Percentiles rank a stretch among this genome's conserved stretches.
Conservation (phyloP, 352 stramenopile species). For the Phytopythium helicoides region DNA sequence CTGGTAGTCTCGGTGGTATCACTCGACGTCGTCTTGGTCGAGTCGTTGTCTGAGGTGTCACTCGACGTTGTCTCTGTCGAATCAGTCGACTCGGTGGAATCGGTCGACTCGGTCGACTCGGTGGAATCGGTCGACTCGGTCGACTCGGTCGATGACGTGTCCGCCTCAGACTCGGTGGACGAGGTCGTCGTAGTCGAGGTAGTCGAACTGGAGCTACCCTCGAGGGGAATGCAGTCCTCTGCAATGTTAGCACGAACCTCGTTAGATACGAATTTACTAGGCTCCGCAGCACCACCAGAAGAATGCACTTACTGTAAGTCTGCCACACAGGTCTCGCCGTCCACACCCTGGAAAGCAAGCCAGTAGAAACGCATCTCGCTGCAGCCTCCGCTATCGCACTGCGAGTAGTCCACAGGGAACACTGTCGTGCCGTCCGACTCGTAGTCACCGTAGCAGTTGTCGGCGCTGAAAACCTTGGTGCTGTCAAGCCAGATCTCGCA, state of each 20-base stretch:
- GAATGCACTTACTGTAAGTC: conserved; percentile 29
- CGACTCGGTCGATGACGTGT: too few relatives aligned
- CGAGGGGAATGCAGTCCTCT: conserved; percentile 33
- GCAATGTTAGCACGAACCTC: not conserved
- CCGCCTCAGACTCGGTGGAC: not conserved
- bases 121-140: too few relatives aligned
- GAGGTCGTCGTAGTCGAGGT: conserved; percentile 4
- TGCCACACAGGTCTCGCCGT: conserved; percentile 33
- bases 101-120: not conserved
- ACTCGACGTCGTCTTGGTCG: not conserved
- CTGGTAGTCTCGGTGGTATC: too few relatives aligned
- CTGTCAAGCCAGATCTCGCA: too few relatives aligned
- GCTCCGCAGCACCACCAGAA: not conserved
- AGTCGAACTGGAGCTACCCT: conserved; percentile 19
- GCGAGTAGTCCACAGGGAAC: conserved; percentile 35
- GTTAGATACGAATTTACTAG: too few relatives aligned
- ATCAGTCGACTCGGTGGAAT: too few relatives aligned
- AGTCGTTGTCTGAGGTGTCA: too few relatives aligned
- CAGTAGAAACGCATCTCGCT: conserved; percentile 39
- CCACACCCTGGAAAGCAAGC: conserved; percentile 31
- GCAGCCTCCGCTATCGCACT: conserved; percentile 21
- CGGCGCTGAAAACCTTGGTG: too few relatives aligned
- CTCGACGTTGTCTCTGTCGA: too few relatives aligned
- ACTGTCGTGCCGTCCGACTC: conserved; percentile 30
- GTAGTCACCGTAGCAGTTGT: conserved; percentile 29